Percentiles rank a stretch among this genome's conserved stretches.
These are phyloP conservation scores for Rutstroemia sp. DNA, from an alignment of 2,329 filamentous ascomycete species.

Conservation along the genomic window DNA sequence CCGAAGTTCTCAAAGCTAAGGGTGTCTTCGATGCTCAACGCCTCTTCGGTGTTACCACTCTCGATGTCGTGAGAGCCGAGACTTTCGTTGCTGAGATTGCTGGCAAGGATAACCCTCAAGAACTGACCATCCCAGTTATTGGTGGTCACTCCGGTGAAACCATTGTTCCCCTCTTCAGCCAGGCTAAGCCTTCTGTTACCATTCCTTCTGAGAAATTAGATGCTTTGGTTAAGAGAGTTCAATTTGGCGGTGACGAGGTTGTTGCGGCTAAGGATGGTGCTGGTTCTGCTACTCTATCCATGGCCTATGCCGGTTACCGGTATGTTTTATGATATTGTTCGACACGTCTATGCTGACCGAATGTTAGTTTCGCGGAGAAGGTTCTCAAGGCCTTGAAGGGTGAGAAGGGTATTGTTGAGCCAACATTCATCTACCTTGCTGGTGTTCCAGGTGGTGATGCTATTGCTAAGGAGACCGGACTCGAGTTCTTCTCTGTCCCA, in stretches of 20 bases:
- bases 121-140: constrained; percentile 78
- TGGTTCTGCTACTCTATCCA: constrained; percentile 94
- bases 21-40: constrained; percentile 99
- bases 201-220: constrained; percentile 48
- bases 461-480: constrained; percentile 74
- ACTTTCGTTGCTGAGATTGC: constrained; percentile 82
- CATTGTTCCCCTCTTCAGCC: constrained; percentile 95
- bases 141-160: constrained; percentile 97
- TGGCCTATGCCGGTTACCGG: constrained; percentile 96
- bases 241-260: constrained; percentile 98
- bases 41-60: constrained; percentile 98
- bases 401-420: constrained; percentile 88
- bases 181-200: constrained; percentile 68
- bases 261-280: constrained; percentile 98
- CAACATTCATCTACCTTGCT: constrained; percentile 90
- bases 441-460: constrained; percentile 83
- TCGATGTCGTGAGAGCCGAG: constrained; percentile 94
- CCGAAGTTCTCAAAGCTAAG: constrained; percentile 91
- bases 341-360: constrained; percentile 10
- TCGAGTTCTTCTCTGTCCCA: constrained; percentile 93
- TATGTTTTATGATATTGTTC: constrained; percentile 34
- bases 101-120: constrained; percentile 11
- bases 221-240: constrained; percentile 79
- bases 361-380: constrained; percentile 78
- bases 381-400: constrained; percentile 89